A percentile compares a stretch with the other conserved stretches of the same genome.
phyloP scores from a whole-genome alignment of 306 rosid species.

The Pueraria montana region DNA sequence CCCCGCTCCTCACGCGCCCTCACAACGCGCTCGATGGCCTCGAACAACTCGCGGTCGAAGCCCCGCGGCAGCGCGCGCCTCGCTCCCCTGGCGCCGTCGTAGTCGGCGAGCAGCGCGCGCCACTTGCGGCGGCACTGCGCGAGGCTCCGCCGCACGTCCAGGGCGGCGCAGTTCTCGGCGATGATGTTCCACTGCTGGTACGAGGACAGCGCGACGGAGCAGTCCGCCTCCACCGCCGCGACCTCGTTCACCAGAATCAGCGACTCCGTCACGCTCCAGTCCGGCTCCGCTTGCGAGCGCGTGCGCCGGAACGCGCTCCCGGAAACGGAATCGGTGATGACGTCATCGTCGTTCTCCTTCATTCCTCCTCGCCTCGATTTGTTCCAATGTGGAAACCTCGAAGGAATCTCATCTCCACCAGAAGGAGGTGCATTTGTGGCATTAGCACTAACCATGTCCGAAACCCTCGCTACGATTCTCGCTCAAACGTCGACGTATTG shows the following conservation, averaged over 20 bases:
- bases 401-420: background rate
- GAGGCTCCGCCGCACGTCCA: constrained; percentile 63
- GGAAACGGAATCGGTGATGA: background rate
- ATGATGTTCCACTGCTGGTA: constrained; percentile 57
- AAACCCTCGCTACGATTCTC: background rate
- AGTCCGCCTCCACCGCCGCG: constrained; percentile 85
- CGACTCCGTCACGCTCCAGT: constrained; percentile 65
- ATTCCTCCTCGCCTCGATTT: background rate
- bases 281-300: constrained; percentile 76
- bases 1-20: constrained; percentile 59
- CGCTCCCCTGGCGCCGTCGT: background rate
- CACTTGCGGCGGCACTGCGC: constrained; percentile 81
- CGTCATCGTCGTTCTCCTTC: constrained; percentile 34
- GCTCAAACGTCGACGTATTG: constrained; percentile 7
- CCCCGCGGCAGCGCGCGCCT: constrained; percentile 51
- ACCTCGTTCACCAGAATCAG: constrained; percentile 78
- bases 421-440: background rate
- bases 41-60: constrained; percentile 68
- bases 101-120: constrained; percentile 58
- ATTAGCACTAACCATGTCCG: background rate
- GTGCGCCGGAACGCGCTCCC: constrained; percentile 54
- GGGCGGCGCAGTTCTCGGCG: constrained; percentile 59
- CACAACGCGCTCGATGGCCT: constrained; percentile 55
- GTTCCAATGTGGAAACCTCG: background rate
- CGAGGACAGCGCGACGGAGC: constrained; percentile 51